phyloP scores from a whole-genome alignment of 192 early-diverging fungal species.

The Paraglomus brasilianum region DNA sequence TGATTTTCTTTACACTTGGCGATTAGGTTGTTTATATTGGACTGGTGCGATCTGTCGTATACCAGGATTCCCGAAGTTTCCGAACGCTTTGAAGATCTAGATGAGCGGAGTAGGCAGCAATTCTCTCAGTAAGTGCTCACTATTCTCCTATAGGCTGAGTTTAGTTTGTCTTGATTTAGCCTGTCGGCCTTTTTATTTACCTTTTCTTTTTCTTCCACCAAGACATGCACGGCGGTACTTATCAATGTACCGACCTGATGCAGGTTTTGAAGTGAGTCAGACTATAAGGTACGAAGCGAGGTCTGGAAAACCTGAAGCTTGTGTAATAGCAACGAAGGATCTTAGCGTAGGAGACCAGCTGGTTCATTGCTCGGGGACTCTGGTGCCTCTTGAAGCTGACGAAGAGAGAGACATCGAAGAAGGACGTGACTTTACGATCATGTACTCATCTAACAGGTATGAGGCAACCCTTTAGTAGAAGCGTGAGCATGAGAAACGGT shows the following conservation, averaged over 20 bases:
- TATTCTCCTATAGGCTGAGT: constrained; percentile 20
- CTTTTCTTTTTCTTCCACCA: background rate
- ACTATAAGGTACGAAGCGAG: constrained; percentile 49
- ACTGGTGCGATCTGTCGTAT: background rate
- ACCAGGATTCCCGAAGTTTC: constrained; percentile 1
- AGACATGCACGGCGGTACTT: constrained; percentile 42
- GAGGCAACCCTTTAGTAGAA: too few relatives aligned
- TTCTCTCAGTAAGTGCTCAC: background rate
- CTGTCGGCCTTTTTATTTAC: background rate
- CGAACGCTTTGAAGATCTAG: constrained; percentile 31
- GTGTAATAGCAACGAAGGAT: constrained; percentile 50
- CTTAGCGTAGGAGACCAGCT: constrained; percentile 51
- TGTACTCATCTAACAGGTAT: background rate
- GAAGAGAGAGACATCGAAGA: constrained; percentile 53
- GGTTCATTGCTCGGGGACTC: constrained; percentile 49
- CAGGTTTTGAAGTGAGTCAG: constrained; percentile 56
- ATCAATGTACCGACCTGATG: constrained; percentile 49
- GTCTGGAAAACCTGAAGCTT: constrained; percentile 51
- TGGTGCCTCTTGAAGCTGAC: constrained; percentile 47
- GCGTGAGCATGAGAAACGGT: background rate
- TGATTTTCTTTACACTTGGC: background rate
- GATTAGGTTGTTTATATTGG: background rate
- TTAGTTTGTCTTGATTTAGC: constrained; percentile 1
- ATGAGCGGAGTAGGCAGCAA: constrained; percentile 33
- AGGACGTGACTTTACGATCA: constrained; percentile 25